A percentile compares a stretch with the other conserved stretches of the same genome.
Conservation (phyloP, 805 yeast species). For the Saccharomycopsis oosterbeekiorum region DNA sequence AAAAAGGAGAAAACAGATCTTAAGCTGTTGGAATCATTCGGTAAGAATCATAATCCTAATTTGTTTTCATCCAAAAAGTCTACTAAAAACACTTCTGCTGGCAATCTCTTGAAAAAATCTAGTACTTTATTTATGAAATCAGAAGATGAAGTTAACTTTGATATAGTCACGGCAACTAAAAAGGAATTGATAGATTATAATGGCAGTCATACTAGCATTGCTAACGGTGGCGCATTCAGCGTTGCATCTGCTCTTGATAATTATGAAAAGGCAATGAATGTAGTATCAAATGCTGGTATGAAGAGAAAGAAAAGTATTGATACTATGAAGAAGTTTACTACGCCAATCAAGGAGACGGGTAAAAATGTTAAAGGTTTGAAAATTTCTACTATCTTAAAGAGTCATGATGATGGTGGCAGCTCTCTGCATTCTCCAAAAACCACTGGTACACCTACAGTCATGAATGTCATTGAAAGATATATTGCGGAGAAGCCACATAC, state of each 20-base stretch:
- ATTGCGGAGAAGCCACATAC: neutral
- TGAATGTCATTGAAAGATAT: conserved; percentile 5
- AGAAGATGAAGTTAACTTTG: conserved; percentile 11
- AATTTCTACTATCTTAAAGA: neutral
- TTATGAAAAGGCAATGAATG: neutral
- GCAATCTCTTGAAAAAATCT: conserved; percentile 3
- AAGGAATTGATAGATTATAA: neutral
- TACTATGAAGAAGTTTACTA: conserved; percentile 8
- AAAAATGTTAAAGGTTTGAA: conserved; percentile 2
- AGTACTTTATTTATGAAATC: conserved; percentile 8
- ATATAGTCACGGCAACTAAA: conserved; percentile 9
- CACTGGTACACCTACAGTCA: neutral
- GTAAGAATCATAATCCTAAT: neutral
- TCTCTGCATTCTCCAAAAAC: neutral
- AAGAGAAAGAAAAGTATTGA: neutral
- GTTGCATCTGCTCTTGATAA: neutral
- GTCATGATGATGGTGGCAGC: neutral
- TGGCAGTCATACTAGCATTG: neutral
- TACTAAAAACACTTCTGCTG: neutral
- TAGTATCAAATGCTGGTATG: neutral
- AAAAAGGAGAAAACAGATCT: neutral
- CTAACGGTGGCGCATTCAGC: neutral
- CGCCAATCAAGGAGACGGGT: neutral
- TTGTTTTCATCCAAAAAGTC: neutral
- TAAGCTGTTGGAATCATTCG: neutral